A percentile compares a stretch with the other conserved stretches of the same genome.
These are phyloP conservation scores for Gossypium gossypioides DNA, from an alignment of 441 rosid species.

Conservation along the genomic window DNA sequence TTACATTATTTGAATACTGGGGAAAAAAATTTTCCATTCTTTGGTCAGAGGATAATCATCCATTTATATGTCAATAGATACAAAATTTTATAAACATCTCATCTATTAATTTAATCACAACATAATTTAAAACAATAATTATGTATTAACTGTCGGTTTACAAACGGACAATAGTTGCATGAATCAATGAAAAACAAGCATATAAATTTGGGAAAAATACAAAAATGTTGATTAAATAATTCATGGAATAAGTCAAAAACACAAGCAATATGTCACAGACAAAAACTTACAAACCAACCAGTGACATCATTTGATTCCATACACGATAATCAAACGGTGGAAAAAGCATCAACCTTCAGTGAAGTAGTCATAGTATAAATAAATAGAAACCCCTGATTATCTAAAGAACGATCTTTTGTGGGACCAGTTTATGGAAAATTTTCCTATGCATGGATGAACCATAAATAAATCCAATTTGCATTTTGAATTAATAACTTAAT, in stretches of 20 bases:
- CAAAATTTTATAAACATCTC: constrained; percentile 21
- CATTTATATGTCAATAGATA: constrained; percentile 19
- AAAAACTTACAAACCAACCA: constrained; percentile 8
- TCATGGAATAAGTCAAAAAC: constrained; percentile 9
- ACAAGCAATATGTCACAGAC: constrained; percentile 6
- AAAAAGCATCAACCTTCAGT: background rate
- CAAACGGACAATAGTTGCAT: constrained; percentile 36
- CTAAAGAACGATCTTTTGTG: constrained; percentile 17
- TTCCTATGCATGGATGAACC: constrained; percentile 29
- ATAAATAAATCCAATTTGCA: constrained; percentile 18
- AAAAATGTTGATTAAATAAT: background rate
- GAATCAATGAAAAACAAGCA: constrained; percentile 27
- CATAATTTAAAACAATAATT: constrained; percentile 18
- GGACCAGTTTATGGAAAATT: constrained; percentile 17
- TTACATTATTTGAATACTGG: background rate
- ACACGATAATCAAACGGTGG: constrained; percentile 7
- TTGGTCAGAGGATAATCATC: constrained; percentile 32
- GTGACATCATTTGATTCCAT: constrained; percentile 11
- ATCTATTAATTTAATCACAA: constrained; percentile 12
- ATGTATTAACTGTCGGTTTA: constrained; percentile 19
- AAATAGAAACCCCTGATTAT: background rate
- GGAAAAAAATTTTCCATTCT: constrained; percentile 8
- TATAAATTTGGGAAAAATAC: background rate
- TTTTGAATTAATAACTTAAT: constrained; percentile 11
- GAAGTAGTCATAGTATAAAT: background rate